A percentile compares a stretch with the other conserved stretches of the same genome.
Evolutionary conservation across 2,329 filamentous ascomycete species (phyloP).

Genomic region (Fusarium caatingaense): DNA sequence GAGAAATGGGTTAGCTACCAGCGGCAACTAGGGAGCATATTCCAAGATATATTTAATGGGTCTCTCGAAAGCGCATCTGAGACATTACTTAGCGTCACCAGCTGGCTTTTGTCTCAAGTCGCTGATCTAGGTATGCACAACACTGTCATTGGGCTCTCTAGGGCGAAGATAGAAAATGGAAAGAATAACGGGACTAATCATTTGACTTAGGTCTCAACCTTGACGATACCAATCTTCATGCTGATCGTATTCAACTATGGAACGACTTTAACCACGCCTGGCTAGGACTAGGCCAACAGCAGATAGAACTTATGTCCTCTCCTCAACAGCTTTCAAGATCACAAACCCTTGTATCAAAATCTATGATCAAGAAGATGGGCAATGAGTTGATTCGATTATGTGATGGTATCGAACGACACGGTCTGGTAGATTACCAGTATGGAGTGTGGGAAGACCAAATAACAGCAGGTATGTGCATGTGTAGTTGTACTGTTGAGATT

Average conservation of each 20-base stretch:
- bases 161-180: background rate
- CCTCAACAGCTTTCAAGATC: constrained; percentile 67
- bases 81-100: constrained; percentile 63
- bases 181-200: constrained; percentile 31
- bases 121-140: constrained; percentile 63
- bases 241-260: constrained; percentile 87
- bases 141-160: background rate
- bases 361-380: constrained; percentile 81
- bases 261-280: constrained; percentile 94
- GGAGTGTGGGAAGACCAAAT: constrained; percentile 97
- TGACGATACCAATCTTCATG: constrained; percentile 81
- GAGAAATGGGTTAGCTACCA: constrained; percentile 77
- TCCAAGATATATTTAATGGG: constrained; percentile 73
- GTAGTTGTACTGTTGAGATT: background rate
- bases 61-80: constrained; percentile 63
- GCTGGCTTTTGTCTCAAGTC: constrained; percentile 67
- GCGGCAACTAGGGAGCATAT: constrained; percentile 72
- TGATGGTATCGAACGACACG: constrained; percentile 87
- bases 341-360: constrained; percentile 74
- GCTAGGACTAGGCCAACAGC: constrained; percentile 84
- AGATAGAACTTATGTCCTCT: constrained; percentile 78
- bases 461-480: constrained; percentile 73
- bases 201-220: constrained; percentile 77
- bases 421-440: constrained; percentile 97
- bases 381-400: constrained; percentile 84